Conservation (phyloP, 1,284 basidiomycete genomes). For the Ceratobasidium sp. region DNA sequence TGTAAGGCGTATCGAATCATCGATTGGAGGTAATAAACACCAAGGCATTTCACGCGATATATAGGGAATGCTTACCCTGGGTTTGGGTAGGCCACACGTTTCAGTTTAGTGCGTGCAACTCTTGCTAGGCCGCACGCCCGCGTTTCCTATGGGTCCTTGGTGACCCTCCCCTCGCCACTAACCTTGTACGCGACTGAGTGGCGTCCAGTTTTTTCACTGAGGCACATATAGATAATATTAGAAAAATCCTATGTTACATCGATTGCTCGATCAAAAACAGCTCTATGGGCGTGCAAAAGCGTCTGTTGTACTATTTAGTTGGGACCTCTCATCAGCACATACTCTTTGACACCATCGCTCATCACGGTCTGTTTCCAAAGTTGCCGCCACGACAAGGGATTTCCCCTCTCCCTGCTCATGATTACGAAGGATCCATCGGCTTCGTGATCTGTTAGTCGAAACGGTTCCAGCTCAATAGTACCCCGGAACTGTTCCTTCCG, state of each 20-base stretch:
- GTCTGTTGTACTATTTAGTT: background rate
- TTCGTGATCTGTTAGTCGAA: slow-evolving; percentile 31
- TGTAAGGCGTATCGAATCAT: no score
- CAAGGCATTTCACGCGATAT: no score
- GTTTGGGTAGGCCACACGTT: no score
- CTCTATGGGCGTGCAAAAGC: background rate
- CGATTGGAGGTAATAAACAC: no score
- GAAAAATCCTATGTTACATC: background rate
- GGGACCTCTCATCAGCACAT: slow-evolving; percentile 29
- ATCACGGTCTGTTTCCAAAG: slow-evolving; percentile 46
- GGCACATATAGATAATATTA: background rate
- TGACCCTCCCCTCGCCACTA: no score
- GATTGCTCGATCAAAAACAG: background rate
- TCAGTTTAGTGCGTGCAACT: no score
- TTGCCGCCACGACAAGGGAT: slow-evolving; percentile 46
- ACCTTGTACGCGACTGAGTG: no score
- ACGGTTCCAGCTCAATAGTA: slow-evolving; percentile 46
- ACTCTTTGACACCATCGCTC: slow-evolving; percentile 20
- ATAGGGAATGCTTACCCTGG: no score
- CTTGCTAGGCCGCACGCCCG: no score
- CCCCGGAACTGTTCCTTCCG: slow-evolving; percentile 47
- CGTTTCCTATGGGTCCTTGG: no score
- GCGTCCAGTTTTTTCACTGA: no score
- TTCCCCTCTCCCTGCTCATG: slow-evolving; percentile 46
- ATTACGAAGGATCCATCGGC: slow-evolving; percentile 44